Evolutionary conservation across 2,329 filamentous ascomycete genomes (phyloP).

Genomic region (Microdochium nivale): DNA sequence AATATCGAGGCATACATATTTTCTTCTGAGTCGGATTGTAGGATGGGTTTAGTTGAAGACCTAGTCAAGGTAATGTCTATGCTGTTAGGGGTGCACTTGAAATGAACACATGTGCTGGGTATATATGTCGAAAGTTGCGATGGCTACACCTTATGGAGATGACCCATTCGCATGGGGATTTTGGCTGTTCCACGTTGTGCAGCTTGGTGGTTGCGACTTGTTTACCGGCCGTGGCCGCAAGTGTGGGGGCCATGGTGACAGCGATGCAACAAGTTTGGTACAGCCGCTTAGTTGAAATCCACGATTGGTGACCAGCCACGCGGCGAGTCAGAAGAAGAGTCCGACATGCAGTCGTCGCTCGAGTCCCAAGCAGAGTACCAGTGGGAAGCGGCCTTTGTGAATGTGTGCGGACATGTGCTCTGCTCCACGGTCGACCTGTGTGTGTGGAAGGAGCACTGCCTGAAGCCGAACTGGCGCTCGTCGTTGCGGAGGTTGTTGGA

Average conservation of each 20-base stretch:
- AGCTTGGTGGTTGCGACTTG: background rate
- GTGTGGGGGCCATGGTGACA: background rate
- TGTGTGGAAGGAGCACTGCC: constrained; percentile 52
- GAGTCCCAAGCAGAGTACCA: background rate
- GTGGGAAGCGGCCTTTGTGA: background rate
- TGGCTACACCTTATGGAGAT: no score
- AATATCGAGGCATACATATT: no score
- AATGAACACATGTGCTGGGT: no score
- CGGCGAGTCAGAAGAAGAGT: background rate
- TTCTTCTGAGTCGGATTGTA: no score
- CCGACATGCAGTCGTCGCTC: background rate
- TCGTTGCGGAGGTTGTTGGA: constrained; percentile 47
- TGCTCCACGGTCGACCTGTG: constrained; percentile 46
- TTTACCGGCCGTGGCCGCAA: background rate
- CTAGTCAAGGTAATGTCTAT: no score
- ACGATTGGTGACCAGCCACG: background rate
- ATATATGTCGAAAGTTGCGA: no score
- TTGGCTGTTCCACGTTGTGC: no score
- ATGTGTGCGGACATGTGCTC: constrained; percentile 38
- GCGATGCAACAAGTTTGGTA: background rate
- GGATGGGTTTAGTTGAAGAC: no score
- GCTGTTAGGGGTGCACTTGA: no score
- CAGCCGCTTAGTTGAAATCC: background rate
- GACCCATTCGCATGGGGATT: no score
- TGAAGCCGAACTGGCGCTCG: constrained; percentile 50